Conservation (phyloP, 345 rosid genomes). For the Erodium maritimum region DNA sequence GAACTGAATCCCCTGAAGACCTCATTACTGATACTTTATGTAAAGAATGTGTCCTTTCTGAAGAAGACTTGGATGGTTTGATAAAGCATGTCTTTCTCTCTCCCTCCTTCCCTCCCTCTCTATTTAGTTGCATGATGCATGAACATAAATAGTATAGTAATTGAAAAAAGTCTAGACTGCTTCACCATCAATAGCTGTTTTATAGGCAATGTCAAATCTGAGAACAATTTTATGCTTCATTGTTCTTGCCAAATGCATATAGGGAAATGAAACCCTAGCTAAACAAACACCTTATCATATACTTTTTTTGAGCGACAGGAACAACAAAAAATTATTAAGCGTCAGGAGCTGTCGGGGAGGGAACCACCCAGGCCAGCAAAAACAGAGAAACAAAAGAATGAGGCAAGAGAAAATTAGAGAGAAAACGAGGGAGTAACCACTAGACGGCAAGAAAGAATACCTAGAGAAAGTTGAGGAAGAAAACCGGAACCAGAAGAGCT, state of each 20-base stretch:
- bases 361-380: too few relatives aligned
- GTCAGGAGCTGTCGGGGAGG: too few relatives aligned
- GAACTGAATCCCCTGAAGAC: conserved; percentile 95
- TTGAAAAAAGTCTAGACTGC: background rate
- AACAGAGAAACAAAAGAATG: too few relatives aligned
- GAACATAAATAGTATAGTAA: background rate
- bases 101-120: conserved; percentile 3
- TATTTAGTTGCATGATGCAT: background rate
- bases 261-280: background rate
- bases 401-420: too few relatives aligned
- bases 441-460: too few relatives aligned
- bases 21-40: conserved; percentile 93
- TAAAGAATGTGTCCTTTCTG: conserved; percentile 46
- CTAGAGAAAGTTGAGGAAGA: too few relatives aligned
- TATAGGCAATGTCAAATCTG: background rate
- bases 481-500: too few relatives aligned
- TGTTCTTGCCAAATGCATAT: background rate
- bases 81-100: conserved; percentile 41
- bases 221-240: background rate
- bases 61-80: conserved; percentile 67
- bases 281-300: background rate
- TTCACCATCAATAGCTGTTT: background rate
- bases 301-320: too few relatives aligned
- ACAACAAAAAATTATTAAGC: too few relatives aligned
- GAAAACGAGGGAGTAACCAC: too few relatives aligned